Conservation (phyloP, 768 basidiomycete species). For the Termitomyces sp. region DNA sequence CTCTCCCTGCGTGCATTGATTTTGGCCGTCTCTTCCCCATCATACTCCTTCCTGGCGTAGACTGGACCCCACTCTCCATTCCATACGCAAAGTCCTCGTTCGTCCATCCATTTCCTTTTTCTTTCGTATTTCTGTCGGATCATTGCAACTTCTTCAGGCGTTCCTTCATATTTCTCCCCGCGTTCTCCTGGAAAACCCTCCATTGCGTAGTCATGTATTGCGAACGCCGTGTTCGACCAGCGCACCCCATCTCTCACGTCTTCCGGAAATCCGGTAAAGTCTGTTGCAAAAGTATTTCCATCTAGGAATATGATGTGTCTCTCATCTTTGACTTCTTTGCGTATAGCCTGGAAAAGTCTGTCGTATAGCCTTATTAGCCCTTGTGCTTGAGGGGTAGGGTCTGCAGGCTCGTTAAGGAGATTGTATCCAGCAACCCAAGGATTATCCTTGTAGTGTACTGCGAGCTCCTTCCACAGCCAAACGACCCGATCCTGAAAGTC, state of each 20-base stretch:
- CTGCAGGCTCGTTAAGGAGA: constrained; percentile 77
- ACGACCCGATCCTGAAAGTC: constrained; percentile 78
- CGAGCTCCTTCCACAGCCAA: constrained; percentile 73
- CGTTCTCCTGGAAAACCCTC: constrained; percentile 66
- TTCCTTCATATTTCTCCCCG: constrained; percentile 44
- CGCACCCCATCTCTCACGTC: constrained; percentile 49
- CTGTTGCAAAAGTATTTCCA: constrained; percentile 81
- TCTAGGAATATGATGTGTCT: constrained; percentile 78
- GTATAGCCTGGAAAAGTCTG: constrained; percentile 63
- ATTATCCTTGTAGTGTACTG: constrained; percentile 68
- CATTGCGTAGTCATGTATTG: constrained; percentile 70
- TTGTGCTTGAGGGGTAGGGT: constrained; percentile 54
- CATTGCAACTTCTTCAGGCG: constrained; percentile 43
- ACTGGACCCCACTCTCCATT: constrained; percentile 88
- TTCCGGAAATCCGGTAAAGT: constrained; percentile 56
- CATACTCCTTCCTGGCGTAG: constrained; percentile 58
- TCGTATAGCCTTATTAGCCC: constrained; percentile 63
- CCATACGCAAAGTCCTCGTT: constrained; percentile 61
- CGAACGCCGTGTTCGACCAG: constrained; percentile 65
- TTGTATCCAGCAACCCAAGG: constrained; percentile 85
- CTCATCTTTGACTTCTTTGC: constrained; percentile 54
- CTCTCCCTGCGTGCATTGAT: constrained; percentile 61
- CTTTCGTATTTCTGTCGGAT: constrained; percentile 56
- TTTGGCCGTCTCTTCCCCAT: constrained; percentile 49
- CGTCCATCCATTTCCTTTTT: constrained; percentile 76